A percentile compares a stretch with the other conserved stretches of the same genome.
Evolutionary conservation across 2,329 filamentous ascomycete genomes (phyloP).

Genomic region (Monilinia polystroma): DNA sequence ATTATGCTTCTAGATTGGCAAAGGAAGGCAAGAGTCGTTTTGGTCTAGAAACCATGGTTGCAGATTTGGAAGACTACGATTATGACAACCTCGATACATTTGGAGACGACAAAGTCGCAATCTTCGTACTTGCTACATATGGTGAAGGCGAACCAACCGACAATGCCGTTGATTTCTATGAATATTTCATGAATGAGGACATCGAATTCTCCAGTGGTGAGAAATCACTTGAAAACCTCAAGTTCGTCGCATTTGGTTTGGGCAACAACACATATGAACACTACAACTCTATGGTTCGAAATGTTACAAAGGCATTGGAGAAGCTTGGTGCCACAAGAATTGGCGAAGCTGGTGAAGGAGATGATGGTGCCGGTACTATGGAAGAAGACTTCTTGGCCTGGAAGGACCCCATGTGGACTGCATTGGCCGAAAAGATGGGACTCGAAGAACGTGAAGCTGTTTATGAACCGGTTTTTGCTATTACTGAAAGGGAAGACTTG

Average conservation of each 20-base stretch:
- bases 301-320: constrained; percentile 76
- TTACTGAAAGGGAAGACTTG: constrained; percentile 73
- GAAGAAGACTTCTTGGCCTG: constrained; percentile 98
- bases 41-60: constrained; percentile 96
- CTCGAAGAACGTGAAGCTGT: constrained; percentile 94
- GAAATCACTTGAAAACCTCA: constrained; percentile 75
- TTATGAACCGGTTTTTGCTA: constrained; percentile 88
- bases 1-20: constrained; percentile 92
- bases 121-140: constrained; percentile 96
- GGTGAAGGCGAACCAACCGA: constrained; percentile 98
- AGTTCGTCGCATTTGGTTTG: constrained; percentile 92
- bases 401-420: constrained; percentile 99
- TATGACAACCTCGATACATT: constrained; percentile 90
- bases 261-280: constrained; percentile 99
- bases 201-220: constrained; percentile 73
- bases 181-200: constrained; percentile 85
- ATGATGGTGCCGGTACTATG: constrained; percentile 98
- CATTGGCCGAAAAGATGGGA: constrained; percentile 76
- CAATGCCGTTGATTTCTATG: constrained; percentile 98
- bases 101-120: constrained; percentile 83
- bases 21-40: constrained; percentile 98
- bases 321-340: constrained; percentile 83
- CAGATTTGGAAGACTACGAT: constrained; percentile 96
- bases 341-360: constrained; percentile 87
- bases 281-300: constrained; percentile 98